Base-by-base conservation (phyloP, 1,139 yeast genomes). In the Sugiyamaella castrensis region DNA sequence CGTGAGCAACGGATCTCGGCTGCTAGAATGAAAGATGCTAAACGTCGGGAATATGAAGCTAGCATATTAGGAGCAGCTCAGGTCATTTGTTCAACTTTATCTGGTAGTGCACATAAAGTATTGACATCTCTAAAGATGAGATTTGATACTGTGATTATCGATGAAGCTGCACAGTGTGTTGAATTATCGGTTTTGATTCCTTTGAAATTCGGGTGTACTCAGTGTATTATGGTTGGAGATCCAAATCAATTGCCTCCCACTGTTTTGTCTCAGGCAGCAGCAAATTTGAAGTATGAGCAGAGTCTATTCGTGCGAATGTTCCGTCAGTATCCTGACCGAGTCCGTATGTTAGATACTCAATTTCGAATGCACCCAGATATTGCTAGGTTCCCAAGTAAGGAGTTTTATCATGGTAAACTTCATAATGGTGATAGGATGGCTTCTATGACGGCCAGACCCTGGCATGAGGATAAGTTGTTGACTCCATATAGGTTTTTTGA, bases 221-320 rank as follows among this genome's bases (percentile, higher is more conserved):
- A 82, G 50, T 91, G 98, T 71, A 84, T 94, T 44, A 87, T 94
- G 96, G 99, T 94, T 46, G 99, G 99, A 63, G 99, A 94, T 72
- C 98, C 98, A 2, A 91, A 92, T 64, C 99, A 94, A 71, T 76
- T 94, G 54, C 99, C 98, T 0, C 99, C 99, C 0, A 94, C 99
- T 0, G 98, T 94, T n/a, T 70, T 94, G 26, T 92, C 98, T 0
- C 91, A 86, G 60, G 83, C 82, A 8, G 98, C 98, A 1, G 83
- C 95, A 1, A 74, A 79, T 6, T 79, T 76, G 54, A 80, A 82
- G 40, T 94, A 94, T 63, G 96, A 92, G 56, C 96, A 91, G 66
- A 86, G 96, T 63, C 74, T 94, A 62, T 94, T 94, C 67, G 98
- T 91, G 29, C 78, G 99, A 58, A 89, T 94, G 95, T 95, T 86